Evolutionary conservation across 2,329 filamentous ascomycete species (phyloP).

Genomic region (Exserohilum turcica): DNA sequence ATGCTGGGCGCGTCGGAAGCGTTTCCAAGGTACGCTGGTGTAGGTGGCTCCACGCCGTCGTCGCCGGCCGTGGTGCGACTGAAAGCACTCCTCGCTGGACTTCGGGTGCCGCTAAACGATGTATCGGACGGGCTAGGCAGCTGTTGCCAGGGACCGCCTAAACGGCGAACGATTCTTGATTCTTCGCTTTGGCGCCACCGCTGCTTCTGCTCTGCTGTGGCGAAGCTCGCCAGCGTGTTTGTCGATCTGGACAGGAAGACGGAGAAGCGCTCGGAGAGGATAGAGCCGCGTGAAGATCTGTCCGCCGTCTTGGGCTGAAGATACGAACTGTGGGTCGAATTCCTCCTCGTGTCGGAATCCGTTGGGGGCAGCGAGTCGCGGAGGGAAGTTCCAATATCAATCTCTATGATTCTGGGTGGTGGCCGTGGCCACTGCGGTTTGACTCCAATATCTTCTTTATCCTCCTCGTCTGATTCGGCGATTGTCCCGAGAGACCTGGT

Average conservation of each 20-base stretch:
- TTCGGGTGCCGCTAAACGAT: slow-evolving; percentile 4
- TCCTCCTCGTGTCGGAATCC: slow-evolving; percentile 1
- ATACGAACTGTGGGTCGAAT: slow-evolving; percentile 4
- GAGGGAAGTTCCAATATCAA: slow-evolving; percentile 7
- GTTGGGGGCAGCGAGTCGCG: slow-evolving; percentile 1
- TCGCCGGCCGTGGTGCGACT: slow-evolving; percentile 3
- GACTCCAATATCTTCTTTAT: slow-evolving; percentile 2
- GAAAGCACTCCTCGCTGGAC: slow-evolving; percentile 8
- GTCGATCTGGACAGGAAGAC: slow-evolving; percentile 8
- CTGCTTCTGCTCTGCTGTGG: slow-evolving; percentile 17
- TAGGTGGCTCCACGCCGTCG: neutral
- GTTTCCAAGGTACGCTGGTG: slow-evolving; percentile 10
- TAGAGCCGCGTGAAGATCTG: slow-evolving; percentile 8
- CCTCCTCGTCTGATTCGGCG: slow-evolving; percentile 2
- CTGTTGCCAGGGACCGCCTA: slow-evolving; percentile 28
- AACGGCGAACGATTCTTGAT: slow-evolving; percentile 24
- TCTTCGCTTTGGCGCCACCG: slow-evolving; percentile 30
- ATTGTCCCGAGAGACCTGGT: neutral
- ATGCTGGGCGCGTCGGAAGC: slow-evolving; percentile 23
- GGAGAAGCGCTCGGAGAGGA: slow-evolving; percentile 14
- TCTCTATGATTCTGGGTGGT: slow-evolving; percentile 9
- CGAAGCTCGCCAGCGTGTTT: neutral
- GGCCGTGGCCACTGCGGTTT: slow-evolving; percentile 1
- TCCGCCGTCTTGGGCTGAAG: neutral
- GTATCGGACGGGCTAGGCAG: slow-evolving; percentile 12